These are phyloP conservation scores for Jamesozyma jinghongensis DNA, from an alignment of 805 yeast species.

Conservation along the genomic window DNA sequence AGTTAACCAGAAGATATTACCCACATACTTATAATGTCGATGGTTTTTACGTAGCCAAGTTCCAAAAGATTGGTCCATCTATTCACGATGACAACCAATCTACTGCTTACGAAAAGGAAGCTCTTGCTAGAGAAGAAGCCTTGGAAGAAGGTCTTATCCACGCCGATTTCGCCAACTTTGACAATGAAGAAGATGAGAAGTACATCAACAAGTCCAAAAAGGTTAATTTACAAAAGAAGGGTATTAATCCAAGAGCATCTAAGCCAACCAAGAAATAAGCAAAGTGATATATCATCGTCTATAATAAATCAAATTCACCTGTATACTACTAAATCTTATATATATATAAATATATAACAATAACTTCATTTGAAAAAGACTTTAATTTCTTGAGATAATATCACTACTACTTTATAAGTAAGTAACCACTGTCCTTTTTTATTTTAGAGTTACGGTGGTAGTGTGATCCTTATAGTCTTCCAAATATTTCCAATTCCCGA, in stretches of 20 bases:
- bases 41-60: conserved; percentile 96
- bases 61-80: conserved; percentile 81
- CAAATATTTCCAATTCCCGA: conserved; percentile 47
- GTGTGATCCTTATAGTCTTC: too few species aligned
- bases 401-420: too few species aligned
- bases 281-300: not conserved
- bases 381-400: too few species aligned
- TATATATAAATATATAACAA: too few species aligned
- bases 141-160: conserved; percentile 73
- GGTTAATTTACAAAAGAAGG: conserved; percentile 56
- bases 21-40: conserved; percentile 98
- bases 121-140: conserved; percentile 70
- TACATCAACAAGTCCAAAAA: conserved; percentile 62
- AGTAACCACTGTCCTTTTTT: too few species aligned
- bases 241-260: conserved; percentile 53
- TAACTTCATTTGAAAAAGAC: too few species aligned
- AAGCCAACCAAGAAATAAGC: conserved; percentile 8
- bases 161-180: conserved; percentile 79
- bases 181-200: conserved; percentile 63
- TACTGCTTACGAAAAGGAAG: conserved; percentile 81
- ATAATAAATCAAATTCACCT: not conserved
- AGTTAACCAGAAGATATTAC: conserved; percentile 86
- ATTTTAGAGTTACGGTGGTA: too few species aligned
- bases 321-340: not conserved
- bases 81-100: conserved; percentile 79